Evolutionary conservation across 441 rosid genomes (phyloP).

Genomic region (Corymbia citriodora): DNA sequence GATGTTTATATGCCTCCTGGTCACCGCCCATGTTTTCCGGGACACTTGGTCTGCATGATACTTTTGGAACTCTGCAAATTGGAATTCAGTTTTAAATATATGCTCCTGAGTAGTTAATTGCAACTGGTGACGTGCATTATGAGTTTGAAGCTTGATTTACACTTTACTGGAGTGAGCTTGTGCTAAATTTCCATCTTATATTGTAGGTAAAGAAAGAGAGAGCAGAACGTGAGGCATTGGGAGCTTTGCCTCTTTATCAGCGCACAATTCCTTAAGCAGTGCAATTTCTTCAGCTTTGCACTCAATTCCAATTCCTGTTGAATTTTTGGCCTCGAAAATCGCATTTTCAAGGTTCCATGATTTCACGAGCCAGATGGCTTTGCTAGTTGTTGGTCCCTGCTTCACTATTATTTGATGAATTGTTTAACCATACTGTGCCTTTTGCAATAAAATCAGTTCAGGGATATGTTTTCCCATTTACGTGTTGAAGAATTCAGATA

Average conservation of each 20-base stretch:
- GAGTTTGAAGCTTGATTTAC: neutral
- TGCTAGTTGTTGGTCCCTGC: neutral
- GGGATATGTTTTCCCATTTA: neutral
- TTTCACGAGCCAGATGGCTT: neutral
- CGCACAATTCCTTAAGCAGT: conserved; percentile 68
- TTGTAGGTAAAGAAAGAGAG: conserved; percentile 79
- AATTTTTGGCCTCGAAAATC: neutral
- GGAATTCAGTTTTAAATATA: neutral
- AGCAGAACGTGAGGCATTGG: conserved; percentile 82
- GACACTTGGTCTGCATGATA: neutral
- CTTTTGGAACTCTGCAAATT: neutral
- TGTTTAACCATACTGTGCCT: neutral
- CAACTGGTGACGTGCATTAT: neutral
- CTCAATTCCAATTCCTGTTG: neutral
- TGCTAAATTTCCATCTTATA: neutral
- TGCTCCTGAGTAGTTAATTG: neutral
- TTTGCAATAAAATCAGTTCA: neutral
- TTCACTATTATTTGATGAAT: neutral
- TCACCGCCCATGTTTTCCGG: neutral
- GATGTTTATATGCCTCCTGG: neutral
- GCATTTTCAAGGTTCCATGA: neutral
- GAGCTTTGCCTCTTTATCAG: conserved; percentile 85
- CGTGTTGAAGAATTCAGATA: neutral
- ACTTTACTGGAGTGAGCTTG: neutral
- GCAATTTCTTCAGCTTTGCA: neutral